Conservation (phyloP, 441 rosid species). For the Pelargonium citronellum region DNA sequence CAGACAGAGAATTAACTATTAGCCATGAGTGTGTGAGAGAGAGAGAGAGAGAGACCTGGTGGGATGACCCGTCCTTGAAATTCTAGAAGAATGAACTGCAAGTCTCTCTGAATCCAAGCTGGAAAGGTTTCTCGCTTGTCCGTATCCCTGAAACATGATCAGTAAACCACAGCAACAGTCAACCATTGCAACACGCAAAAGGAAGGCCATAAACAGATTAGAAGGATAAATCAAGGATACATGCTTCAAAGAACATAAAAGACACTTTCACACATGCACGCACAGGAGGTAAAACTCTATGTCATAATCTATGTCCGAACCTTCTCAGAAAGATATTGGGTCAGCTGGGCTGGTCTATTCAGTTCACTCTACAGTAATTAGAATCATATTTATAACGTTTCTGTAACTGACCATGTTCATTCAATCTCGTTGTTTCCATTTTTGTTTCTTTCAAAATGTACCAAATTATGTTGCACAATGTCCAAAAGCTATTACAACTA, state of each 20-base stretch:
- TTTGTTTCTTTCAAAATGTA: too few species aligned
- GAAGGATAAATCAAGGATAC: not conserved
- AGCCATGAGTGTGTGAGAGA: constrained; percentile 1
- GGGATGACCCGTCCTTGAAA: constrained; percentile 32
- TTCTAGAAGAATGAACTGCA: constrained; percentile 54
- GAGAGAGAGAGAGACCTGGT: constrained; percentile 37
- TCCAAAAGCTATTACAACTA: too few species aligned
- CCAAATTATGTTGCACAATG: too few species aligned
- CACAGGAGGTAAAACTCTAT: not conserved
- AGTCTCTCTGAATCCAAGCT: constrained; percentile 52
- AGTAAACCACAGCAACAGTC: constrained; percentile 14
- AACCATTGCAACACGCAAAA: not conserved
- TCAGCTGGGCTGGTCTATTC: not conserved
- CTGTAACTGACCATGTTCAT: too few species aligned
- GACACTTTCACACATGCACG: not conserved
- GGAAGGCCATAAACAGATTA: not conserved
- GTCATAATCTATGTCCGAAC: not conserved
- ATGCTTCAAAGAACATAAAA: not conserved
- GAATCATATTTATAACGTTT: too few species aligned
- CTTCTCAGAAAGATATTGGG: constrained; percentile 7
- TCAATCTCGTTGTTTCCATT: too few species aligned
- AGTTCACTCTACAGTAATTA: too few species aligned
- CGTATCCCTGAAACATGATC: constrained; percentile 41
- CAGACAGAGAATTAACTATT: constrained; percentile 5
- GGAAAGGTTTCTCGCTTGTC: constrained; percentile 37